These are phyloP conservation scores for Eimeria sp. DNA, from an alignment of 169 alveolate genomes.

Conservation along the genomic window DNA sequence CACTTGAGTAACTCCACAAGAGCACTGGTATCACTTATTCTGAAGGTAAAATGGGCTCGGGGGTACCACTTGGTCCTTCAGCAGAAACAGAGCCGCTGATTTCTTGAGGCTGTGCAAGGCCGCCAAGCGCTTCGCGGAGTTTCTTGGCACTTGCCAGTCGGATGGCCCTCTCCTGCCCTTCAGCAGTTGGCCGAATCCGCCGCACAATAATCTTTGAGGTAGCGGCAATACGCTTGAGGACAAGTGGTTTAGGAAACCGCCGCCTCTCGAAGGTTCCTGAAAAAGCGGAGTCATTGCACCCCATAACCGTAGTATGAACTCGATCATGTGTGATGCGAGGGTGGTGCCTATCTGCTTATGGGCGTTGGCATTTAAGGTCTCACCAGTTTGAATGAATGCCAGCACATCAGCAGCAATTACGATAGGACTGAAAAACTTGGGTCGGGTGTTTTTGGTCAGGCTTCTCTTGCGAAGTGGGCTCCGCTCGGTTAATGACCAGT, in stretches of 20 bases:
- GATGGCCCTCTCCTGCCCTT: conserved; percentile 22
- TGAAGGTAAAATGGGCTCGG: background rate
- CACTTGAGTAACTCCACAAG: background rate
- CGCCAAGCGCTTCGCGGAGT: conserved; percentile 30
- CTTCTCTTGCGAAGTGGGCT: conserved; percentile 28
- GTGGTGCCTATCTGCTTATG: background rate
- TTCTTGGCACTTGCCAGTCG: background rate
- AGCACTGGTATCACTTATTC: background rate
- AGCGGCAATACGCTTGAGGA: conserved; percentile 25
- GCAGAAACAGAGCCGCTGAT: background rate
- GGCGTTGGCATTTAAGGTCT: background rate
- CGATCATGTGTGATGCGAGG: background rate
- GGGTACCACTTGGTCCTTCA: background rate
- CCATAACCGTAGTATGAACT: background rate
- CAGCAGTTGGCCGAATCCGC: background rate
- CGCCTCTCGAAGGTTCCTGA: conserved; percentile 57
- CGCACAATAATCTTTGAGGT: background rate
- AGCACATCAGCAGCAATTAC: conserved; percentile 6
- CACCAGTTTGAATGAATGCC: conserved; percentile 31
- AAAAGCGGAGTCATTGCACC: background rate
- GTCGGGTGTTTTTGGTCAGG: background rate
- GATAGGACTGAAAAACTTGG: conserved; percentile 24
- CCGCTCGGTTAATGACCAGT: background rate
- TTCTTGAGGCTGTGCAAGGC: background rate
- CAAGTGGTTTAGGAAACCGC: conserved; percentile 27